A percentile compares a stretch with the other conserved stretches of the same genome.
phyloP scores from a whole-genome alignment of 305 asterid species.

The Fraxinus dipetala region DNA sequence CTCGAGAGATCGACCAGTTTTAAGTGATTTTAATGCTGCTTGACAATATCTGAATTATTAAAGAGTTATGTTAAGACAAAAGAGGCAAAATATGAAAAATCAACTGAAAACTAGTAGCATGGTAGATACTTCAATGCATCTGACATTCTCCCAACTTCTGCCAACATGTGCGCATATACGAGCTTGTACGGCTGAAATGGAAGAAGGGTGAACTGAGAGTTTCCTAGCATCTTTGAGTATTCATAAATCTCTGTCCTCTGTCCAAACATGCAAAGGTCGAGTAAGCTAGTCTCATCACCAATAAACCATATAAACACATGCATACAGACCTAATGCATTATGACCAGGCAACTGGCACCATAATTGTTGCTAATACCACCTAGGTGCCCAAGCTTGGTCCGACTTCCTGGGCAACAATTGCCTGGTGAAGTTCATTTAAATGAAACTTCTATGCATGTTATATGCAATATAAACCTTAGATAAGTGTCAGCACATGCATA shows the following conservation, averaged over 20 bases:
- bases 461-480: neutral
- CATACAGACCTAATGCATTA: neutral
- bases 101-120: conserved; percentile 23
- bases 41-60: conserved; percentile 64
- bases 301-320: conserved; percentile 7
- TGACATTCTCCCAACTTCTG: conserved; percentile 90
- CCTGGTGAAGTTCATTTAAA: neutral
- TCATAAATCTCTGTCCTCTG: conserved; percentile 93
- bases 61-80: conserved; percentile 24
- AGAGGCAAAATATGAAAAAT: conserved; percentile 11
- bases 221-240: conserved; percentile 78
- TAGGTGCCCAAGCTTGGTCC: conserved; percentile 18
- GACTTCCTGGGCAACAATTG: conserved; percentile 10
- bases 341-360: conserved; percentile 12
- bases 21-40: conserved; percentile 65
- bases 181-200: conserved; percentile 96
- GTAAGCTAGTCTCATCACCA: conserved; percentile 24
- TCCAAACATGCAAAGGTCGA: conserved; percentile 33
- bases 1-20: conserved; percentile 73
- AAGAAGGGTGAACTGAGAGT: conserved; percentile 85
- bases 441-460: neutral
- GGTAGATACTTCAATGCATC: conserved; percentile 76
- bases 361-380: conserved; percentile 2
- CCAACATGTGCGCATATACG: conserved; percentile 89
- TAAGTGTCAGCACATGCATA: neutral